Percentiles rank a stretch among this genome's conserved stretches.
These are phyloP conservation scores for Russula brevipes DNA, from an alignment of 768 basidiomycete species.

Conservation along the genomic window DNA sequence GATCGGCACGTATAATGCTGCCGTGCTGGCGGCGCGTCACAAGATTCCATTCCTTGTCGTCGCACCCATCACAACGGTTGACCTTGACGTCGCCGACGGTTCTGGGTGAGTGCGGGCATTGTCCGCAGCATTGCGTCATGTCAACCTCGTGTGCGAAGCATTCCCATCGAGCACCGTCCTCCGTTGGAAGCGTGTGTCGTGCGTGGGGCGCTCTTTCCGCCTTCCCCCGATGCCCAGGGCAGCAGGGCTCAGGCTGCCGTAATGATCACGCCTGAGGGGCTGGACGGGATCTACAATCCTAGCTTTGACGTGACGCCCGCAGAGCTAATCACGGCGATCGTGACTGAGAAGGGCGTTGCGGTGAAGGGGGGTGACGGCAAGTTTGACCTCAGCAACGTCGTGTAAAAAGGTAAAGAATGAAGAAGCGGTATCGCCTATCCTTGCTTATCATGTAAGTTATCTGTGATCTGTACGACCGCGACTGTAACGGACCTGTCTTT, in stretches of 20 bases:
- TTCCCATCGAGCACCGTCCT: constrained; percentile 92
- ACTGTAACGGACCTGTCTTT: too few species aligned
- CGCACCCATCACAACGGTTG: constrained; percentile 89
- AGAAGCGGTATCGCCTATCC: background rate
- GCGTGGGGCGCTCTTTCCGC: constrained; percentile 71
- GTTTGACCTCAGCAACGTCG: constrained; percentile 63
- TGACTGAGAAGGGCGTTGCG: constrained; percentile 93
- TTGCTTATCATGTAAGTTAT: background rate
- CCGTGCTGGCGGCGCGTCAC: constrained; percentile 84
- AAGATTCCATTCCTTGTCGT: constrained; percentile 89
- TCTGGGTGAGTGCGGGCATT: constrained; percentile 39
- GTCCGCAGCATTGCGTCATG: constrained; percentile 1
- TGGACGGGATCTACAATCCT: constrained; percentile 72
- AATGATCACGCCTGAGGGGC: constrained; percentile 69
- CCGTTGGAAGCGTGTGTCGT: constrained; percentile 83
- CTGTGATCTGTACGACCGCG: background rate
- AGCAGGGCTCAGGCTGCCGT: constrained; percentile 66
- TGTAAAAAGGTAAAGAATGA: constrained; percentile 29
- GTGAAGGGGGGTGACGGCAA: constrained; percentile 54
- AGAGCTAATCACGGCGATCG: constrained; percentile 87
- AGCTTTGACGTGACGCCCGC: constrained; percentile 97
- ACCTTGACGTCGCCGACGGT: constrained; percentile 71
- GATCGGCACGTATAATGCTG: constrained; percentile 96
- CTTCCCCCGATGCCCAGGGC: constrained; percentile 36
- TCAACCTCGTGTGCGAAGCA: constrained; percentile 36